These are phyloP conservation scores for Psidium guajava DNA, from an alignment of 345 rosid genomes.

Conservation along the genomic window DNA sequence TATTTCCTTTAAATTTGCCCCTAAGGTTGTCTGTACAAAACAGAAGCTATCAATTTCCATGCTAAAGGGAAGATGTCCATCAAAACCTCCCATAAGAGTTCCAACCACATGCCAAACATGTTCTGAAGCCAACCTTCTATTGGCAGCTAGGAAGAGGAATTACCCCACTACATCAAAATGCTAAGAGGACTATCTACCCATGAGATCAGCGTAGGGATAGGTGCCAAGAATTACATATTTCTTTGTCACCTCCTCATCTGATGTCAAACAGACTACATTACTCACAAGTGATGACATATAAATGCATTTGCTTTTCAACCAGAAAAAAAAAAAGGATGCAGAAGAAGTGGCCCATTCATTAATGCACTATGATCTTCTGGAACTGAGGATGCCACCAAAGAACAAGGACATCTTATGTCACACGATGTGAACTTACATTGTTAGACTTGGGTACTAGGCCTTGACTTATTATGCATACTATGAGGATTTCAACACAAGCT, in stretches of 20 bases:
- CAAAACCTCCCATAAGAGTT: neutral
- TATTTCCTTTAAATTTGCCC: neutral
- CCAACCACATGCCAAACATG: neutral
- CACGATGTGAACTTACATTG: no score
- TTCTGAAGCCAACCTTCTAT: neutral
- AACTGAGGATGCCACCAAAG: neutral
- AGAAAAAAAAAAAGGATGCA: neutral
- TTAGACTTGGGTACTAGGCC: no score
- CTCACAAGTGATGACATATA: neutral
- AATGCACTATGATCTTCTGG: neutral
- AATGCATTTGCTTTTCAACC: neutral
- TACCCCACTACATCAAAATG: neutral
- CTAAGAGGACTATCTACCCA: neutral
- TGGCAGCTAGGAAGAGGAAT: neutral
- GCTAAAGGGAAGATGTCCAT: neutral
- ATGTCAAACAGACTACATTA: neutral
- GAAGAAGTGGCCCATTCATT: neutral
- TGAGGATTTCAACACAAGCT: no score
- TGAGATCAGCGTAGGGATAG: neutral
- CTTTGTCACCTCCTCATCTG: neutral
- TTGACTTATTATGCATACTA: no score
- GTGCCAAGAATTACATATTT: neutral
- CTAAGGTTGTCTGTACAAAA: neutral
- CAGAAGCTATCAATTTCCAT: neutral
- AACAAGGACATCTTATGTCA: neutral